Base-by-base conservation (phyloP, 163 green algal genomes). In the Scenedesmus sp. region DNA sequence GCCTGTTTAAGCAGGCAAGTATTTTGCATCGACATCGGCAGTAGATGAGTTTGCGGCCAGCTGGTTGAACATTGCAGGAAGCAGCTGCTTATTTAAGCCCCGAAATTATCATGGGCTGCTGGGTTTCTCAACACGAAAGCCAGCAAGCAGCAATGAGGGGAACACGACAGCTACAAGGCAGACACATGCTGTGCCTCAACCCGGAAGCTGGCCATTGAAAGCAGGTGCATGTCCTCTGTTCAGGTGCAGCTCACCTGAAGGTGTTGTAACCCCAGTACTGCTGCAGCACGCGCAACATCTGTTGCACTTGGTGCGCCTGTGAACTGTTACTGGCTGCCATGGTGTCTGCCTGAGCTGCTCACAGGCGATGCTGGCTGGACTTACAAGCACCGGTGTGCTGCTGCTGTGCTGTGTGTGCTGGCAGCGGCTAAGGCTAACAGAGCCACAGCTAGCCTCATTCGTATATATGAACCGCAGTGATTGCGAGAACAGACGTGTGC, bases 201-300 rank as follows among this genome's bases (percentile, higher is more conserved):
- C n/a, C n/a, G n/a, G n/a, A n/a, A n/a, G n/a, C n/a, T n/a, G n/a
- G n/a, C n/a, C n/a, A n/a, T n/a, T n/a, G n/a, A n/a, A n/a, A n/a
- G n/a, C n/a, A n/a, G n/a, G n/a, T n/a, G n/a, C n/a, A n/a, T n/a
- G n/a, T n/a, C n/a, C n/a, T n/a, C n/a, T 46, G 72, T 46, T 46
- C 33, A 33, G 16, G 13, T 81, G 35, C 82, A 37, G 68, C 72
- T 53, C 37, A 91, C 33, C 92, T 81, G 83, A 95, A 95, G 0
- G 85, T 24, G 3, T 59, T 56, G 70, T 94, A 94, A 12, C 92
- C 92, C 92, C 92, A 94, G 49, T 92, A 83, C 37, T 89, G 59
- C 72, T 92, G 83, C 51, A 94, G 72, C 26, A 94, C 65, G 1
- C 46, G 16, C 10, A 86, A 81, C 80, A 92, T 81, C 35, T 18